Evolutionary conservation across 2,329 filamentous ascomycete genomes (phyloP), one percentile per base, ranked within the genome.

Genomic region (Talaromyces pinophilus): DNA sequence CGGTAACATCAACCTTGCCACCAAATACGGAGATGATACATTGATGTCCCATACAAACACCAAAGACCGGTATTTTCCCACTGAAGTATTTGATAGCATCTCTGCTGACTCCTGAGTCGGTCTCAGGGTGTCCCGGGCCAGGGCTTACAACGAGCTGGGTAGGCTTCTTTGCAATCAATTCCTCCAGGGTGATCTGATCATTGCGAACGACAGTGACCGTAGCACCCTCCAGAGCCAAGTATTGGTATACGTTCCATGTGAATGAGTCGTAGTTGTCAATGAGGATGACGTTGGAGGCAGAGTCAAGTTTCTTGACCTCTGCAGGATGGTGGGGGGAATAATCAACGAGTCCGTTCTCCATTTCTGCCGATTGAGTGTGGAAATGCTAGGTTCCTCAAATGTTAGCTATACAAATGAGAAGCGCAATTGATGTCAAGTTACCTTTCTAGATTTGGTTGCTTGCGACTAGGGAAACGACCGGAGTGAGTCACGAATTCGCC

Each of bases 241-340:
- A 99, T 79, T 99, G 96, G 79, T 98, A 99, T 67, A 99, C 92
- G 76, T 99, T 99, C 92, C 93, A 99, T 67, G 94, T 97, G 79
- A 99, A 99, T 3, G 95, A 98, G 80, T 99, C 95, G 80, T 98
- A 99, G 81, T 99, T 99, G 84, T 99, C 95, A 74, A 99, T 97
- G 70, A 99, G 85, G 69, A 99, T 87, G 67, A 99, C 86, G 79
- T 98, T 98, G 66, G 90, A 91, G 30, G 95, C 95, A 61, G 89
- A 93, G 28, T 90, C 78, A 63, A 97, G 84, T 42, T 89, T 88
- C 62, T 88, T 83, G 35, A 89, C 89, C 62, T 90, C 89, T 69
- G 90, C 86, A 67, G 92, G 91, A 79, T 97, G 89, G 73, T 75
- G 78, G 73, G 93, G 93, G 67, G 94, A 97, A 79, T 97, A 89